These are phyloP conservation scores for Sechiopsis laciniata DNA, from an alignment of 306 rosid species.

Conservation along the genomic window DNA sequence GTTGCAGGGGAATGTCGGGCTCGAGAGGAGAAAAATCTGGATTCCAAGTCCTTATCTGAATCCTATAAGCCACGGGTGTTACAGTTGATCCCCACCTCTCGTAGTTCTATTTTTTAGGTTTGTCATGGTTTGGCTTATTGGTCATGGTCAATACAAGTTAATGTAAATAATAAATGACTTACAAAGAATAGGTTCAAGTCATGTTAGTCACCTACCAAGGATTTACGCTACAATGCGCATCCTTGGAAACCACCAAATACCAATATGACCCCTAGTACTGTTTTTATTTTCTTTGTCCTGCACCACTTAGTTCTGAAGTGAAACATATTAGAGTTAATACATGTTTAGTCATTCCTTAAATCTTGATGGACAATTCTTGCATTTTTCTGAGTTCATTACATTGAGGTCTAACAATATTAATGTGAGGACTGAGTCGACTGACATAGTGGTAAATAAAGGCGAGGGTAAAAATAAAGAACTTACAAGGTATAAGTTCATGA, in stretches of 20 bases:
- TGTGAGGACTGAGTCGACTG: background rate
- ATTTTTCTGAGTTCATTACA: background rate
- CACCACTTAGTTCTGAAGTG: background rate
- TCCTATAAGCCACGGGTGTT: background rate
- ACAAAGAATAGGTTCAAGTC: no score
- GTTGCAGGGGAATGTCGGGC: no score
- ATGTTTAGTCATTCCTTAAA: background rate
- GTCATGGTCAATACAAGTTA: no score
- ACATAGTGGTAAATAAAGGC: background rate
- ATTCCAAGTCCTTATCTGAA: no score
- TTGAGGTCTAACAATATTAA: background rate
- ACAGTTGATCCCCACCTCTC: background rate
- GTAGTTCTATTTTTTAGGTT: background rate
- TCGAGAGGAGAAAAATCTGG: no score
- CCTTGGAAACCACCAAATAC: no score
- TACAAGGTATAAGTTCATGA: background rate
- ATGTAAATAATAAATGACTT: no score
- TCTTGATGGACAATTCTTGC: background rate
- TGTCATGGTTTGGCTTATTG: no score
- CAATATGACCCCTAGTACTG: no score
- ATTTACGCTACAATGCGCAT: no score
- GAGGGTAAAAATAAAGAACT: background rate
- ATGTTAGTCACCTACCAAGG: no score
- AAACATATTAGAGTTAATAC: slow-evolving; percentile 2
- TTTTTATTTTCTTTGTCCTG: background rate